Evolutionary conservation across 2,329 filamentous ascomycete genomes (phyloP), one percentile per base, ranked within the genome.

Genomic region (Microthyrium microscopicum): DNA sequence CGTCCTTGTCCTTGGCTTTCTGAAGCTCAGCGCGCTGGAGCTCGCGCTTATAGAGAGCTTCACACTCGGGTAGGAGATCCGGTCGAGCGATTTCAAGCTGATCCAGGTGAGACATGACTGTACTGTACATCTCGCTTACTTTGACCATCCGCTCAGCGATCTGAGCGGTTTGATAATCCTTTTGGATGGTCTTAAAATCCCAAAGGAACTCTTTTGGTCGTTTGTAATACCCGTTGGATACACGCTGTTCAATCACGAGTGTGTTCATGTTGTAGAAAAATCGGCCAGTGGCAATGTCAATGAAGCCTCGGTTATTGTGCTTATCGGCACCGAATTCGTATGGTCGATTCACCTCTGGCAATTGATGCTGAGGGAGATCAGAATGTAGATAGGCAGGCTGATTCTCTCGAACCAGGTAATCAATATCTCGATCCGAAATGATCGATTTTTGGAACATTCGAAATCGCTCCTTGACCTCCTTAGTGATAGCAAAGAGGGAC

Each of bases 241-340:
- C 63, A n/a, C 89, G 76, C 51, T 93, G 84, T 58, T 98, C 89
- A 34, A 98, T 94, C 1, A 79, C 87, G 3, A 77, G 77, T 8
- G 87, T 80, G 49, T 95, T 85, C 29, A 98, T 62, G 44, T 98
- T 98, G 61, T 94, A 95, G 53, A 77, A 95, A 53, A 85, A 89
- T 52, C 89, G 93, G 37, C 73, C 73, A 2, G 73, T 81, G 2
- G 68, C 66, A 4, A 71, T 73, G 42, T 95, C 80, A 25, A 73
- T 64, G 28, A 98, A 61, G 12, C 85, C 84, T 26, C 72, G 65
- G 8, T 78, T 72, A 6, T 79, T 85, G 41, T 89, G 70, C 41
- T 75, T 74, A 51, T 98, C 87, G 44, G 72, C 74, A 25, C 72
- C 72, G 39, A 84, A 73, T 47, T 85, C 80, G 48, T 72, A 95